A percentile compares a stretch with the other conserved stretches of the same genome.
These are phyloP conservation scores for Musa acuminata DNA, from an alignment of 176 grass and related monocot species.

Conservation along the genomic window DNA sequence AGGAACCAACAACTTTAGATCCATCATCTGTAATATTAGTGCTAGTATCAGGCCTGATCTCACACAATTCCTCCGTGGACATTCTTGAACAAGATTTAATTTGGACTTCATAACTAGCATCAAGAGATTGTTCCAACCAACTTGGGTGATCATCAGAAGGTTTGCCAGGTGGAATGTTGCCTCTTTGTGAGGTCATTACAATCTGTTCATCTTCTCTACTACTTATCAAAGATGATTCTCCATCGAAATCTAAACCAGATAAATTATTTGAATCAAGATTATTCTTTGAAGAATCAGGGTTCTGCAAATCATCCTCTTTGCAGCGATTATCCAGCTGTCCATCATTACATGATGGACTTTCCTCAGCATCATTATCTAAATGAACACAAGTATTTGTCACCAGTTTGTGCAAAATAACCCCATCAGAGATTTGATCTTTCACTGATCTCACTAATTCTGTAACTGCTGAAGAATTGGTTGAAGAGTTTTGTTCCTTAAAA, in stretches of 20 bases:
- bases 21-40: neutral
- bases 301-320: conserved; percentile 23
- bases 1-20: conserved; percentile 25
- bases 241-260: conserved; percentile 21
- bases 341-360: conserved; percentile 15
- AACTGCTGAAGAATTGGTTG: conserved; percentile 25
- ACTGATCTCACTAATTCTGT: neutral
- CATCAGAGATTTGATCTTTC: conserved; percentile 9
- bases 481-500: conserved; percentile 32
- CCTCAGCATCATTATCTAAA: conserved; percentile 10
- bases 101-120: neutral
- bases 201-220: conserved; percentile 24
- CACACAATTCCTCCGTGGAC: neutral
- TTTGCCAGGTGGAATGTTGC: conserved; percentile 22
- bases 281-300: neutral
- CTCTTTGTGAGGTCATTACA: neutral
- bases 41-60: neutral
- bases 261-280: conserved; percentile 18
- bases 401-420: conserved; percentile 16
- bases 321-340: conserved; percentile 23
- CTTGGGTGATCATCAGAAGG: neutral
- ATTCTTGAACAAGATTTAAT: neutral
- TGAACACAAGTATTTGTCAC: conserved; percentile 12
- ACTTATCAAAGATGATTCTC: conserved; percentile 18
- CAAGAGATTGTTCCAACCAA: neutral